Conservation (phyloP, 352 stramenopile genomes). For the Phytophthora gonapodyides region DNA sequence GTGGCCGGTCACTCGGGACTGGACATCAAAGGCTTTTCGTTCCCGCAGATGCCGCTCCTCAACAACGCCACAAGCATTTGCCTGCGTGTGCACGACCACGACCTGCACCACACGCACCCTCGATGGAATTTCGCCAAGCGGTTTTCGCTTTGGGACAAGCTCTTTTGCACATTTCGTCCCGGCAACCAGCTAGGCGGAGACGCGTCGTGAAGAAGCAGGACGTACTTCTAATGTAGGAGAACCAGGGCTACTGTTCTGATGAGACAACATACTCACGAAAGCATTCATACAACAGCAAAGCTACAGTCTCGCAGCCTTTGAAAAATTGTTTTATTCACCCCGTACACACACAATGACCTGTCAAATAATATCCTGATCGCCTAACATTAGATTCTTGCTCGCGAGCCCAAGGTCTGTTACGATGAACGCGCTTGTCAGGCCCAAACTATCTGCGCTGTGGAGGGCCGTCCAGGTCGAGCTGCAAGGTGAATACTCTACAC, state of each 20-base stretch:
- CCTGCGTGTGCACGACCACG: slow-evolving; percentile 81
- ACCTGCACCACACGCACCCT: slow-evolving; percentile 84
- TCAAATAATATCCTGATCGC: neutral
- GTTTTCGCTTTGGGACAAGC: slow-evolving; percentile 87
- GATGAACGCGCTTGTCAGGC: slow-evolving; percentile 1
- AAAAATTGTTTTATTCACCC: too few species aligned
- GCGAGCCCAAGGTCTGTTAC: neutral
- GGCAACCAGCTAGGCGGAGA: slow-evolving; percentile 23
- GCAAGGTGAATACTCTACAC: slow-evolving; percentile 21
- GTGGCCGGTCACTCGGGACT: slow-evolving; percentile 83
- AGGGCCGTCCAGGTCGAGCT: slow-evolving; percentile 23
- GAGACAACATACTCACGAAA: too few species aligned
- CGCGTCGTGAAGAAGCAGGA: neutral
- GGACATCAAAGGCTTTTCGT: slow-evolving; percentile 85
- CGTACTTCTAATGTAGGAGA: too few species aligned
- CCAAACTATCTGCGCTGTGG: slow-evolving; percentile 10
- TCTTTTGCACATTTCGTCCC: slow-evolving; percentile 79
- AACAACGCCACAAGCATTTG: slow-evolving; percentile 53
- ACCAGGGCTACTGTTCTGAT: too few species aligned
- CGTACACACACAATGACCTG: too few species aligned
- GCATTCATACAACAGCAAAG: too few species aligned
- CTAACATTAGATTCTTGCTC: neutral
- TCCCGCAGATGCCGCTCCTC: slow-evolving; percentile 82
- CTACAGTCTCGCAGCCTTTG: too few species aligned
- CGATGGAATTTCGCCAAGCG: slow-evolving; percentile 90